Evolutionary conservation across 176 grass and related monocot species (phyloP).

Genomic region (Aechmea fasciata): DNA sequence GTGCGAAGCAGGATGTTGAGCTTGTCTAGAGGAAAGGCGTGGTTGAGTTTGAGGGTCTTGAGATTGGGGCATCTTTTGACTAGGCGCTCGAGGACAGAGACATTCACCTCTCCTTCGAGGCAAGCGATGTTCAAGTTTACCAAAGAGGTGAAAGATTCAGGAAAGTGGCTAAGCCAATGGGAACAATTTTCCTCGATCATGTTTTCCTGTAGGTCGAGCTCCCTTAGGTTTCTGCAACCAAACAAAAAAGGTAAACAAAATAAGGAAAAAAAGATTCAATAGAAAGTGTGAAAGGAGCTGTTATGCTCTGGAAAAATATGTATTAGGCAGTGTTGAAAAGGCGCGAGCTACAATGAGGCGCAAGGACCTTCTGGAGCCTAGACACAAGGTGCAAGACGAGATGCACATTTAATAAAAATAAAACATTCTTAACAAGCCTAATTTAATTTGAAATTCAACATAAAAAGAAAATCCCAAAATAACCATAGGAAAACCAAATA

Average conservation of each 20-base stretch:
- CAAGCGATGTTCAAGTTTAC: conserved; percentile 59
- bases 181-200: conserved; percentile 46
- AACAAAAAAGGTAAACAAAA: conserved; percentile 14
- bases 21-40: conserved; percentile 51
- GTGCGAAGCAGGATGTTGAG: conserved; percentile 35
- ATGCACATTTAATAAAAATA: too few relatives aligned
- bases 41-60: conserved; percentile 51
- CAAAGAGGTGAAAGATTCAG: conserved; percentile 52
- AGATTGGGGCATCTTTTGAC: conserved; percentile 53
- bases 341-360: too few relatives aligned
- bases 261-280: background rate
- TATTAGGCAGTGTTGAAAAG: background rate
- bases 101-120: conserved; percentile 51
- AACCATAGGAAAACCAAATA: too few relatives aligned
- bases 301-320: background rate
- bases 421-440: too few relatives aligned
- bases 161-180: conserved; percentile 48
- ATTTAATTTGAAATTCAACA: too few relatives aligned
- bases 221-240: conserved; percentile 45
- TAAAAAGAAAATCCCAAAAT: too few relatives aligned
- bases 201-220: conserved; percentile 55
- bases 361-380: too few relatives aligned
- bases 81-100: conserved; percentile 41
- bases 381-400: too few relatives aligned
- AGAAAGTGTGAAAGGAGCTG: background rate